Evolutionary conservation across 2,329 filamentous ascomycete species (phyloP).

Genomic region (Alternaria brassicae): DNA sequence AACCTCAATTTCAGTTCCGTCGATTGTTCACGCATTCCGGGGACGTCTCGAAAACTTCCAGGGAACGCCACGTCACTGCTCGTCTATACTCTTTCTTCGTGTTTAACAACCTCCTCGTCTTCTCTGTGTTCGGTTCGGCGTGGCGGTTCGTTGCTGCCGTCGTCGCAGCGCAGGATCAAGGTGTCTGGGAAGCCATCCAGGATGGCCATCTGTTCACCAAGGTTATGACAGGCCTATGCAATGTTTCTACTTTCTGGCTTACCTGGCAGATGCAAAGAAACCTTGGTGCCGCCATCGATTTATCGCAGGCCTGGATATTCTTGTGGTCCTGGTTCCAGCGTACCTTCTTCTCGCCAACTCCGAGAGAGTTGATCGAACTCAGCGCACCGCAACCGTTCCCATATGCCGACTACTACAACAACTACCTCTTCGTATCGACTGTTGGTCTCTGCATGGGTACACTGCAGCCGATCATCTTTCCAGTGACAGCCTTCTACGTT

Average conservation of each 20-base stretch:
- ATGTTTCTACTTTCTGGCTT: constrained; percentile 85
- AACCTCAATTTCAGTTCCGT: constrained; percentile 65
- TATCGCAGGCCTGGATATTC: constrained; percentile 84
- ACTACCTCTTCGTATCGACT: constrained; percentile 91
- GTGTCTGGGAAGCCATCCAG: constrained; percentile 71
- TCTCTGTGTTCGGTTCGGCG: constrained; percentile 88
- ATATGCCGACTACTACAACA: constrained; percentile 97
- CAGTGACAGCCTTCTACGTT: constrained; percentile 88
- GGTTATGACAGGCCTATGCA: constrained; percentile 77
- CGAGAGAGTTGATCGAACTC: constrained; percentile 88
- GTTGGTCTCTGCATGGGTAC: constrained; percentile 83
- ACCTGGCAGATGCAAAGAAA: constrained; percentile 93
- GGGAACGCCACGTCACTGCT: constrained; percentile 82
- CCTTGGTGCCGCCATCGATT: constrained; percentile 79
- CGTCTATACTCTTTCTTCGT: constrained; percentile 97
- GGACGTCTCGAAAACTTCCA: constrained; percentile 88
- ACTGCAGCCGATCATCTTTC: constrained; percentile 85
- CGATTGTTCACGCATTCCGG: constrained; percentile 82
- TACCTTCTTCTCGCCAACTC: constrained; percentile 83
- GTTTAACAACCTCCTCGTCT: constrained; percentile 94
- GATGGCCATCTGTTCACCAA: constrained; percentile 68
- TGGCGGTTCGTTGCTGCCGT: constrained; percentile 78
- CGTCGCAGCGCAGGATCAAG: constrained; percentile 60
- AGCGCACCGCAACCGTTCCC: constrained; percentile 92
- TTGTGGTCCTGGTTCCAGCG: constrained; percentile 80